These are phyloP conservation scores for Rhizopus delemar DNA, from an alignment of 371 early-diverging fungal species.

Conservation along the genomic window DNA sequence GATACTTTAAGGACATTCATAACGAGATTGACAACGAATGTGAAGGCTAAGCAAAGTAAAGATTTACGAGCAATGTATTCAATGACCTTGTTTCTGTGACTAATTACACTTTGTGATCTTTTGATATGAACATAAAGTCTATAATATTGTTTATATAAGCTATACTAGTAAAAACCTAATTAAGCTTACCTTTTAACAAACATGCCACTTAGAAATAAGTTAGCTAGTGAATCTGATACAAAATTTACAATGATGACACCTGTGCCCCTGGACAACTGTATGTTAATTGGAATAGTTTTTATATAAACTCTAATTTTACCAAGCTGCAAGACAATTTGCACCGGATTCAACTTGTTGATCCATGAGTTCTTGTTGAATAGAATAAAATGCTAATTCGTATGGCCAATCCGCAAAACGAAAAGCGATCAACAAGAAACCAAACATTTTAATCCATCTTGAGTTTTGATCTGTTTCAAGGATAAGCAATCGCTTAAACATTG, in stretches of 20 bases:
- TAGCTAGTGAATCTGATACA: constrained; percentile 41
- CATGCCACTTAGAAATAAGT: constrained; percentile 50
- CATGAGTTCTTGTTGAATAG: constrained; percentile 29
- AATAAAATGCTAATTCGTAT: constrained; percentile 40
- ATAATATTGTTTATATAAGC: background rate
- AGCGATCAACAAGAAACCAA: constrained; percentile 33
- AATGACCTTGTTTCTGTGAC: constrained; percentile 37
- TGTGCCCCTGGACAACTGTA: constrained; percentile 25
- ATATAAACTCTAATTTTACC: constrained; percentile 13
- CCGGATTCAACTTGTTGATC: constrained; percentile 27
- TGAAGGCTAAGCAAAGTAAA: constrained; percentile 36
- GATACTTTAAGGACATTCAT: constrained; percentile 51
- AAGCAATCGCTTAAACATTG: constrained; percentile 45
- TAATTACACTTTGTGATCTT: constrained; percentile 33
- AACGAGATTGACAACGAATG: constrained; percentile 39
- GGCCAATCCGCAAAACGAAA: constrained; percentile 53
- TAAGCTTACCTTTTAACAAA: constrained; percentile 45
- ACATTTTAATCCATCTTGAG: constrained; percentile 37
- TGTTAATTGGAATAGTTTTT: background rate
- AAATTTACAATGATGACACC: constrained; percentile 52
- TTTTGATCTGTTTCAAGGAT: constrained; percentile 39
- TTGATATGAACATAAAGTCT: constrained; percentile 44
- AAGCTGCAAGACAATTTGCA: constrained; percentile 36
- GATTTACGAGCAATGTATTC: constrained; percentile 53
- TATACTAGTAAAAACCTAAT: background rate